A percentile compares a stretch with the other conserved stretches of the same genome.
Evolutionary conservation across 2,329 filamentous ascomycete species (phyloP).

Genomic region (Aspergillus sp.): DNA sequence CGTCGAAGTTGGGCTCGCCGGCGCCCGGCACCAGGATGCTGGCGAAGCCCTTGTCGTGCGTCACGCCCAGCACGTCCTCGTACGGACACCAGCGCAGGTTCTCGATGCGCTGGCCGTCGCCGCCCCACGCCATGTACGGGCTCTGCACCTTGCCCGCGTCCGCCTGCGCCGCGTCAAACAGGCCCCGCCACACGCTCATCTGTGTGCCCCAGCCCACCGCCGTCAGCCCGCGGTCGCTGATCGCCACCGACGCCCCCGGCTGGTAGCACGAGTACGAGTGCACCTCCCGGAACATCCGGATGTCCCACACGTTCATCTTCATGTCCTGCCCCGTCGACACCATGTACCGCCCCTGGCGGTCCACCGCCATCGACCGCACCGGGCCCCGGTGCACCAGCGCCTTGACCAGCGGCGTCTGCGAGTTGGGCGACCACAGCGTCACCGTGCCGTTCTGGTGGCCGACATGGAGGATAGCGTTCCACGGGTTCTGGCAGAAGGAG

Average conservation of each 20-base stretch:
- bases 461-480: constrained; percentile 87
- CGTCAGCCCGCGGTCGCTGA: constrained; percentile 84
- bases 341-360: constrained; percentile 93
- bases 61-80: constrained; percentile 85
- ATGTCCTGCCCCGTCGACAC: constrained; percentile 86
- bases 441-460: constrained; percentile 95
- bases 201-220: constrained; percentile 90
- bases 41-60: constrained; percentile 82
- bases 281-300: constrained; percentile 89
- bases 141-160: constrained; percentile 78
- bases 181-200: constrained; percentile 84
- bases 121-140: constrained; percentile 92
- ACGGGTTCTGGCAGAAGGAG: constrained; percentile 81
- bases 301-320: constrained; percentile 94
- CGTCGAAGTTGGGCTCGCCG: constrained; percentile 96
- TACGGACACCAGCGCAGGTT: constrained; percentile 89
- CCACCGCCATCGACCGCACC: constrained; percentile 79
- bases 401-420: constrained; percentile 81
- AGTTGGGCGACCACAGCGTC: constrained; percentile 94
- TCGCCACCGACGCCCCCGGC: constrained; percentile 78
- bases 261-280: constrained; percentile 82
- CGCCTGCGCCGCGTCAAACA: constrained; percentile 71
- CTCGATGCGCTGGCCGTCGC: constrained; percentile 77
- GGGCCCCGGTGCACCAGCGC: constrained; percentile 86
- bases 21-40: constrained; percentile 88